Conservation (phyloP, 2,329 filamentous ascomycete genomes). For the Penicillium thymicola region DNA sequence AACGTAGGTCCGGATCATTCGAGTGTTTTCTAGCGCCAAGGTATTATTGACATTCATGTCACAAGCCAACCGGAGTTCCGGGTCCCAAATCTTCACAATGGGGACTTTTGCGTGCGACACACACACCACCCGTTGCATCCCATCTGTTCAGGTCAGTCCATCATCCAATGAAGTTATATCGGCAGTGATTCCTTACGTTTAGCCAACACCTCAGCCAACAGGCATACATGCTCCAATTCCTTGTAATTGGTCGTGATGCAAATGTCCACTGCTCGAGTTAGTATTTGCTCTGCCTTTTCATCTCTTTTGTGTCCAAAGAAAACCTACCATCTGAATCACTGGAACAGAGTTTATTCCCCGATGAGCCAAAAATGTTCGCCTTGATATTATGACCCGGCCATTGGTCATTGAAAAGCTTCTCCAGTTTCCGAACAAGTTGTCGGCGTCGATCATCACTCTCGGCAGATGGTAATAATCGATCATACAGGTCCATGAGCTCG, state of each 20-base stretch:
- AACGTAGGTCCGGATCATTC: conserved; percentile 97
- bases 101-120: conserved; percentile 93
- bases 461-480: conserved; percentile 75
- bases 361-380: conserved; percentile 96
- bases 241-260: conserved; percentile 93
- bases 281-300: conserved; percentile 2
- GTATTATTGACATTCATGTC: conserved; percentile 99
- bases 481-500: conserved; percentile 83
- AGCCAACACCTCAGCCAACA: conserved; percentile 79
- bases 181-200: conserved; percentile 61
- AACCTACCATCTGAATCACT: conserved; percentile 87
- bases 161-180: neutral
- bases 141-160: conserved; percentile 56
- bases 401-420: conserved; percentile 80
- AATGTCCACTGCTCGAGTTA: conserved; percentile 71
- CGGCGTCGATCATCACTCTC: conserved; percentile 73
- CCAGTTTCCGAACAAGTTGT: conserved; percentile 79
- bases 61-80: conserved; percentile 80
- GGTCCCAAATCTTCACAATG: conserved; percentile 98
- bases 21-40: conserved; percentile 87
- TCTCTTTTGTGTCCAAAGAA: neutral
- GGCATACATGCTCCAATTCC: conserved; percentile 83
- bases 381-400: conserved; percentile 90
- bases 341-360: conserved; percentile 89
- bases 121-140: conserved; percentile 95